Conservation (phyloP, 768 basidiomycete species). For the Cystofilobasidium bisporidii region DNA sequence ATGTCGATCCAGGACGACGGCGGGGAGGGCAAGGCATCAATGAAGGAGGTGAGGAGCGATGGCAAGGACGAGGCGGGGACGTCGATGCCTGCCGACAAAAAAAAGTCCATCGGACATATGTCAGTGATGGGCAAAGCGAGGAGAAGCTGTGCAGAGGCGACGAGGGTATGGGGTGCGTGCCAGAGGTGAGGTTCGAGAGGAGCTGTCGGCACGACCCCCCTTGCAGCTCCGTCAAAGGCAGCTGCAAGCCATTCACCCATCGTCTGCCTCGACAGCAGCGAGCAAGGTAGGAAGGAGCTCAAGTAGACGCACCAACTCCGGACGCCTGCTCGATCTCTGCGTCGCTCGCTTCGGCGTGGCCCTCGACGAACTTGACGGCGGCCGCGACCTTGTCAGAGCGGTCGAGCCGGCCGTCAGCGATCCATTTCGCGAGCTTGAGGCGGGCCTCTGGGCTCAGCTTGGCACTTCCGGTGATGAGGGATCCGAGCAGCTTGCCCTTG, state of each 20-base stretch:
- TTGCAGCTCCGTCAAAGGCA: too few relatives aligned
- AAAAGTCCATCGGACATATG: neutral
- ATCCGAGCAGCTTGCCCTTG: constrained; percentile 38
- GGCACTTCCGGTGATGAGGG: constrained; percentile 19
- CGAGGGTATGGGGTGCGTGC: too few relatives aligned
- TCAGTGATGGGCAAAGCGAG: neutral
- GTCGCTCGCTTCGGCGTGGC: constrained; percentile 52
- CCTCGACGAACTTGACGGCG: constrained; percentile 64
- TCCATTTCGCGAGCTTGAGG: constrained; percentile 55
- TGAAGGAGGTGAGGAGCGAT: constrained; percentile 44
- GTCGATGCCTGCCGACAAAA: constrained; percentile 54
- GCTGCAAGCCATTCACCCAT: too few relatives aligned
- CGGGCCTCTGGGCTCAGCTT: constrained; percentile 57
- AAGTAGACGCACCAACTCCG: constrained; percentile 72
- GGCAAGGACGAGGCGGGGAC: constrained; percentile 61
- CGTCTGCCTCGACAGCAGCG: neutral
- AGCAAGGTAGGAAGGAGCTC: neutral
- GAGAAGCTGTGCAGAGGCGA: neutral
- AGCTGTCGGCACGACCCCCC: too few relatives aligned
- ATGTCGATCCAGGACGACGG: constrained; percentile 47
- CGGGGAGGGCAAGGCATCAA: constrained; percentile 36
- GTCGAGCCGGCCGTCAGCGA: constrained; percentile 64
- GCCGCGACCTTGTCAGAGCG: constrained; percentile 80
- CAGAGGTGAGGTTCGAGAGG: neutral
- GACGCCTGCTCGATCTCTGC: constrained; percentile 64